Conservation (phyloP, 1,284 basidiomycete genomes). For the Porodaedalea pini region DNA sequence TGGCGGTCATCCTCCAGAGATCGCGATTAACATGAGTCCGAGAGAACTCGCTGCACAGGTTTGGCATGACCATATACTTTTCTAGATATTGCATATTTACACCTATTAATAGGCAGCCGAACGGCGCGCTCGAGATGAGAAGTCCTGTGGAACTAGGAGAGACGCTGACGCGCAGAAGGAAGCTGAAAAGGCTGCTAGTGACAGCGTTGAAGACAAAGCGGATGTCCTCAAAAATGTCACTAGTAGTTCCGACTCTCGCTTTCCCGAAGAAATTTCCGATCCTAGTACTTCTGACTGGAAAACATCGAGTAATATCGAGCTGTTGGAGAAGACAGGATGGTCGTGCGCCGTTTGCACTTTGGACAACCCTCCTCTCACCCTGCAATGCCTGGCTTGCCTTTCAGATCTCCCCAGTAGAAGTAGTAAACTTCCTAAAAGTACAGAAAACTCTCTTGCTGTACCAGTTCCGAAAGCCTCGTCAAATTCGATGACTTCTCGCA, state of each 20-base stretch:
- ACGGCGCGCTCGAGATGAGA: conserved; percentile 66
- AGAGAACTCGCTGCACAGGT: conserved; percentile 77
- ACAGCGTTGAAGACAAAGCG: conserved; percentile 54
- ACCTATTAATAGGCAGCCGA: conserved; percentile 69
- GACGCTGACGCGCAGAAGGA: conserved; percentile 61
- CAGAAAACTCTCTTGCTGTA: too few relatives aligned
- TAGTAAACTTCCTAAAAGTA: background rate
- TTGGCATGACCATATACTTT: conserved; percentile 28
- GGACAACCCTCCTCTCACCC: conserved; percentile 10
- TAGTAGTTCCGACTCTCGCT: too few relatives aligned
- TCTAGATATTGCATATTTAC: background rate
- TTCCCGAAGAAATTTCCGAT: background rate
- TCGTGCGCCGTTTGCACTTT: conserved; percentile 11
- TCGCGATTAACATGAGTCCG: conserved; percentile 46
- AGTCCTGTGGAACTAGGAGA: conserved; percentile 56
- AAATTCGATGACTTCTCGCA: too few relatives aligned
- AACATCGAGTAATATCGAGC: background rate
- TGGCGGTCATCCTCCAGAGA: conserved; percentile 36
- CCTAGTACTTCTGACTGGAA: background rate
- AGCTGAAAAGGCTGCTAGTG: conserved; percentile 61
- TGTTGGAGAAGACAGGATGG: background rate
- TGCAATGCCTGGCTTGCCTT: background rate
- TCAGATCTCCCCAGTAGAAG: background rate
- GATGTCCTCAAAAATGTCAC: conserved; percentile 23
- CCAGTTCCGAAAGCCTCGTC: background rate